Percentiles rank a stretch among this genome's conserved stretches.
Evolutionary conservation across 2,329 filamentous ascomycete species (phyloP).

Genomic region (Penicillium occitanis): DNA sequence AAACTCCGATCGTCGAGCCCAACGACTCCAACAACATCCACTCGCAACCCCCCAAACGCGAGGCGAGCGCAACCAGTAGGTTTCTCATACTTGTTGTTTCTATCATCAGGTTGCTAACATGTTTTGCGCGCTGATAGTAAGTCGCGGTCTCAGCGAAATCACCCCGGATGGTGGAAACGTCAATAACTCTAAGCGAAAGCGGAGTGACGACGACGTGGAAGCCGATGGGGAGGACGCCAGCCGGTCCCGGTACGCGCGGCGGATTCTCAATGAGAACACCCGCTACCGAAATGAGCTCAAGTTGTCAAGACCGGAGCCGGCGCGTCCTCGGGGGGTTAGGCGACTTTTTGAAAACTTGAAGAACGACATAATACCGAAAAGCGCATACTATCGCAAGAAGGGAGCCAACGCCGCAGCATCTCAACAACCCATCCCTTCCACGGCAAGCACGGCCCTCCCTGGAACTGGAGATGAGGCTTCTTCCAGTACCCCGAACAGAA

Average conservation of each 20-base stretch:
- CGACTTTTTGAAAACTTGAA: not conserved
- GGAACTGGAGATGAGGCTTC: not conserved
- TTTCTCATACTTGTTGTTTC: not conserved
- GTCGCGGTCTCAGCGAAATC: not conserved
- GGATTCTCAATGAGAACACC: not conserved
- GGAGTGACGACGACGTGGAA: not conserved
- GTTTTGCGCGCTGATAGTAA: slow-evolving; percentile 1
- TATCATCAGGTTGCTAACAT: not conserved
- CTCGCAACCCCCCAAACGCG: not conserved
- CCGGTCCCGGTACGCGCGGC: not conserved
- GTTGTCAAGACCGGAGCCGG: not conserved
- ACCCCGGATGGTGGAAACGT: not conserved
- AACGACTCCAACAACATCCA: not conserved
- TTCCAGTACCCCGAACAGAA: not conserved
- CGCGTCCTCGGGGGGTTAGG: not conserved
- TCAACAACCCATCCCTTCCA: not conserved
- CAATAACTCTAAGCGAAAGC: not conserved
- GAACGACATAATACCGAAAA: not conserved
- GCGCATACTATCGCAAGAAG: not conserved
- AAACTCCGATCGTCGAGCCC: not conserved
- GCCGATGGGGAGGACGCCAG: not conserved
- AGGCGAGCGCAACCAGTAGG: not conserved
- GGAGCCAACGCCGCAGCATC: not conserved
- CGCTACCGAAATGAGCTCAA: not conserved
- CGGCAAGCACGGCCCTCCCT: not conserved